Base-by-base conservation (phyloP, 345 rosid species). In the Litchi chinensis region DNA sequence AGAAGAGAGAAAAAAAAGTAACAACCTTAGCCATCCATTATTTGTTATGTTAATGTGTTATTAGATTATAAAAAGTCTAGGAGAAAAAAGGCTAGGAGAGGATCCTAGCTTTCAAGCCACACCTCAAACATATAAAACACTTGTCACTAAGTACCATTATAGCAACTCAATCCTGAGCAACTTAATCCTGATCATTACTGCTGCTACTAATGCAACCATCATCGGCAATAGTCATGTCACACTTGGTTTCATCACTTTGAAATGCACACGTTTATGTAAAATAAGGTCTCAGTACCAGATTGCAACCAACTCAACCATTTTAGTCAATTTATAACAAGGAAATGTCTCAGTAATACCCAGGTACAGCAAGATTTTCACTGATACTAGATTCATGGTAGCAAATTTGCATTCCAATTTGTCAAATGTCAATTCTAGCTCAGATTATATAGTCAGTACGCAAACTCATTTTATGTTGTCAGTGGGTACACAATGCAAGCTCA, bases 91-190 rank as follows among this genome's bases (percentile, higher is more conserved):
- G 37, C 4, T 32, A 32, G 37, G 37, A 32, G 37, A 32, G 37
- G 37, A 32, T 32, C 37, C 37, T 32, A 32, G 37, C 37, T 32
- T 3, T 32, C 37, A 70, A 70, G 39, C 39, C 59, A n/a, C n/a
- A 10, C 10, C 9, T 11, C 59, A 46, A 21, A 13, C 59, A 44
- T 0, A 48, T 44, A 70, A 46, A 48, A 28, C 56, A 26, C 15
- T 12, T 46, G n/a, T 46, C 3, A n/a, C 50, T 10, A 15, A 21
- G 26, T 44, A 70, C 5, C 13, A 70, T 8, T 0, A 69, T 0
- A 68, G 71, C 73, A 44, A 48, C n/a, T 70, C 59, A 6, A 48
- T 41, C 59, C 8, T 22, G 39, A 68, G 71, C 73, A 44, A 48
- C n/a, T 70, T 40, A 6, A 48, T 41, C 59, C 8, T 22, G 39